phyloP scores from a whole-genome alignment of 2,329 filamentous ascomycete genomes.

The Mollisiaceae sp. region DNA sequence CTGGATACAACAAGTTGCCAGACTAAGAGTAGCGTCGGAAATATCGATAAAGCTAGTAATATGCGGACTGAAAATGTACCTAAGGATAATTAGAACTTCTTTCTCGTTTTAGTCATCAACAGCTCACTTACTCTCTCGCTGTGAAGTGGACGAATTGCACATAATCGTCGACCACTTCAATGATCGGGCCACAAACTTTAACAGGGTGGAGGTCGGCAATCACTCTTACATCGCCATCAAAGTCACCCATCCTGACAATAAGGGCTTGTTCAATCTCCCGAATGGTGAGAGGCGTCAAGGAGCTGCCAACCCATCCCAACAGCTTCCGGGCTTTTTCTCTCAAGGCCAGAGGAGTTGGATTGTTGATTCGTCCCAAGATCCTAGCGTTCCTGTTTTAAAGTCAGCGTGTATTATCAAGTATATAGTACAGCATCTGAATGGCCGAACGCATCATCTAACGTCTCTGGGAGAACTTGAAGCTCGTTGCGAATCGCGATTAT shows the following conservation, averaged over 20 bases:
- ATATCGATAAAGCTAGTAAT: conserved; percentile 4
- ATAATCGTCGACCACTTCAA: conserved; percentile 16
- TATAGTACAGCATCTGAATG: too few relatives aligned
- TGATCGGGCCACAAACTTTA: conserved; percentile 11
- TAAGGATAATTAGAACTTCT: background rate
- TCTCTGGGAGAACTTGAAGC: conserved; percentile 17
- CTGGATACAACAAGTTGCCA: conserved; percentile 7
- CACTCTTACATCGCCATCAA: background rate
- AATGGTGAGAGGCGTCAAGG: conserved; percentile 12
- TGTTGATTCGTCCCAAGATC: too few relatives aligned
- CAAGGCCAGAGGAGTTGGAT: too few relatives aligned
- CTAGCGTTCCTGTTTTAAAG: too few relatives aligned
- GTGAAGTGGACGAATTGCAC: conserved; percentile 20
- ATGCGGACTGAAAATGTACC: conserved; percentile 13
- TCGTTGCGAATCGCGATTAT: conserved; percentile 15
- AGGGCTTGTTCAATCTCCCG: conserved; percentile 15
- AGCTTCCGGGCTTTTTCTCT: conserved; percentile 10
- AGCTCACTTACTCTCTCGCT: conserved; percentile 12
- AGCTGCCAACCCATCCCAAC: conserved; percentile 14
- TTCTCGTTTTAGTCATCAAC: too few relatives aligned
- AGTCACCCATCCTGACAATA: background rate
- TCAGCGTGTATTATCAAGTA: too few relatives aligned
- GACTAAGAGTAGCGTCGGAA: conserved; percentile 6
- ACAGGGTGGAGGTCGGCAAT: conserved; percentile 6
- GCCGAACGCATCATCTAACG: conserved; percentile 20